Percentiles rank a stretch among this genome's conserved stretches.
These are phyloP conservation scores for Ochetophila trinervis DNA, from an alignment of 306 rosid species.

Conservation along the genomic window DNA sequence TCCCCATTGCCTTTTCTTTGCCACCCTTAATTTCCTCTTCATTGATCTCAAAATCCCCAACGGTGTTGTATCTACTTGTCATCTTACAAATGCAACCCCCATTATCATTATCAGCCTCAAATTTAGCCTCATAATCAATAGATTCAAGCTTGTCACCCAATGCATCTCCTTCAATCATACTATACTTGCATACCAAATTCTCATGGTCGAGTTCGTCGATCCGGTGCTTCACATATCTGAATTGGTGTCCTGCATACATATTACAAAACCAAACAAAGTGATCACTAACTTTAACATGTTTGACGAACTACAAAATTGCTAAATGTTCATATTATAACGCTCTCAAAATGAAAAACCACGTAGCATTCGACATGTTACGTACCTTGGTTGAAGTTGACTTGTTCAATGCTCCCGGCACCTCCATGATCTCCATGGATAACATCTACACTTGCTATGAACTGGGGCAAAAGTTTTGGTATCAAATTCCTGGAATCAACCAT, in stretches of 20 bases:
- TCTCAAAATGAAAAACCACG: too few species aligned
- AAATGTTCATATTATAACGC: neutral
- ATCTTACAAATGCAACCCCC: constrained; percentile 62
- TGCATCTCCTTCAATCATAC: constrained; percentile 74
- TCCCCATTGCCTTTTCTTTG: constrained; percentile 60
- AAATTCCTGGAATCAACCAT: constrained; percentile 49
- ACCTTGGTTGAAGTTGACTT: constrained; percentile 66
- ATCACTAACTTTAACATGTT: constrained; percentile 1
- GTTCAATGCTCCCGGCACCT: constrained; percentile 70
- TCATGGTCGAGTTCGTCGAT: constrained; percentile 54
- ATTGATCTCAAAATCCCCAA: constrained; percentile 40
- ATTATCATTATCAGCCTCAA: constrained; percentile 48
- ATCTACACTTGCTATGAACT: constrained; percentile 45
- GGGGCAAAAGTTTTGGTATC: constrained; percentile 71
- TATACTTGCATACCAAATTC: constrained; percentile 59
- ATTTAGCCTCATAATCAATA: constrained; percentile 61
- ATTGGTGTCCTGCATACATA: constrained; percentile 51
- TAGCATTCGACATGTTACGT: neutral
- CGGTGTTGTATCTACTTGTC: constrained; percentile 50
- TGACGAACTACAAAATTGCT: too few species aligned
- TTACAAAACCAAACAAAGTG: neutral
- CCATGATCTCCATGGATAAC: constrained; percentile 63
- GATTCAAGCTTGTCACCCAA: constrained; percentile 67
- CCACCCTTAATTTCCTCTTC: constrained; percentile 69
- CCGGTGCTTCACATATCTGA: constrained; percentile 53